These are phyloP conservation scores for Trypanosoma scelopori DNA, from an alignment of 208 protist genomes.

Conservation along the genomic window DNA sequence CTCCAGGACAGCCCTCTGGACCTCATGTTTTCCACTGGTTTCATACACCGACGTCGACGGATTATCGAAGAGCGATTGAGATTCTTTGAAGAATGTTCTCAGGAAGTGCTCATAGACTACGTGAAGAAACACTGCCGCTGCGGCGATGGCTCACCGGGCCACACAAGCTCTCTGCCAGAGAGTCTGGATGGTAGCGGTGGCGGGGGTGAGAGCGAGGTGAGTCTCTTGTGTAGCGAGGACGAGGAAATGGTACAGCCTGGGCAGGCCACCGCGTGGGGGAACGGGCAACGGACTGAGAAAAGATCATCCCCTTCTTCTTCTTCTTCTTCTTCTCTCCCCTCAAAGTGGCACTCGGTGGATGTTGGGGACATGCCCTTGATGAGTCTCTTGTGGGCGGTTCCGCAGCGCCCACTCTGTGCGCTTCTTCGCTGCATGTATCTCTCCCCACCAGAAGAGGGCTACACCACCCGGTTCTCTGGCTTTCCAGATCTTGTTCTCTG, in stretches of 20 bases:
- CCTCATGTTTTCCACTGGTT: conserved; percentile 33
- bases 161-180: neutral
- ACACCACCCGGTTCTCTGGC: conserved; percentile 54
- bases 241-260: conserved; percentile 14
- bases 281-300: neutral
- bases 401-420: conserved; percentile 43
- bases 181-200: neutral
- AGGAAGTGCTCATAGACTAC: conserved; percentile 35
- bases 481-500: conserved; percentile 84
- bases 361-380: conserved; percentile 56
- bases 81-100: conserved; percentile 52
- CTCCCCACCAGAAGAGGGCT: conserved; percentile 44
- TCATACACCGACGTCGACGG: conserved; percentile 36
- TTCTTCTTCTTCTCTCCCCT: neutral
- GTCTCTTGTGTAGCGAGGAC: neutral
- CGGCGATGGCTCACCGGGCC: neutral
- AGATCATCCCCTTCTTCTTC: neutral
- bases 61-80: conserved; percentile 45
- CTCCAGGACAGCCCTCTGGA: conserved; percentile 73
- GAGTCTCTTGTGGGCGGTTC: conserved; percentile 50
- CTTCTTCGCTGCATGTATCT: conserved; percentile 67
- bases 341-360: conserved; percentile 21
- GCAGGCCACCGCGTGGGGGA: neutral
- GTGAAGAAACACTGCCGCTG: conserved; percentile 27
- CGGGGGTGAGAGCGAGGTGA: conserved; percentile 6